Conservation (phyloP, 1,284 basidiomycete genomes). For the Papiliotrema nemorosa region DNA sequence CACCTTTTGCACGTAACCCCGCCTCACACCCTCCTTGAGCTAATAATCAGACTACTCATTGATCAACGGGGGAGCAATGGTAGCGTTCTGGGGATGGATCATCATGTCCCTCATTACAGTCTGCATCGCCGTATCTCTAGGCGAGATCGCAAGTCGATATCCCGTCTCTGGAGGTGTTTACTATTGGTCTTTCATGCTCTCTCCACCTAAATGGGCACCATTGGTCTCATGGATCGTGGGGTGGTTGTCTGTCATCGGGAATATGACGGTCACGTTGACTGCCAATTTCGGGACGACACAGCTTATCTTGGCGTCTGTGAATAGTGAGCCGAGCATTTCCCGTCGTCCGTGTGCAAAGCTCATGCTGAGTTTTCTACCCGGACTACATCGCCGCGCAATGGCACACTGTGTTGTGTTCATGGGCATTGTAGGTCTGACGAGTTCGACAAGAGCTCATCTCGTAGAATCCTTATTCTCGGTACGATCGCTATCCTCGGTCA, state of each 20-base stretch:
- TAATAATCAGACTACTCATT: conserved; percentile 27
- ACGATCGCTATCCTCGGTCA: conserved; percentile 40
- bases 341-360: background rate
- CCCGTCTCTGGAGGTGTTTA: conserved; percentile 51
- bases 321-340: conserved; percentile 9
- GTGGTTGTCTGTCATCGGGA: conserved; percentile 51
- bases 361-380: conserved; percentile 18
- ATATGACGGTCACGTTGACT: conserved; percentile 49
- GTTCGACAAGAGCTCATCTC: conserved; percentile 8
- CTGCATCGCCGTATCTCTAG: conserved; percentile 50
- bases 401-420: conserved; percentile 44
- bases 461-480: conserved; percentile 39
- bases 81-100: conserved; percentile 46
- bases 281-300: conserved; percentile 51
- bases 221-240: conserved; percentile 50
- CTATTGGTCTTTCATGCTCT: conserved; percentile 50
- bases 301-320: conserved; percentile 41
- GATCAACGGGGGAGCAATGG: conserved; percentile 33
- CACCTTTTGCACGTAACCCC: conserved; percentile 23
- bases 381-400: conserved; percentile 30
- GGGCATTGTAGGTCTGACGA: conserved; percentile 22
- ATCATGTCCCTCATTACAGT: conserved; percentile 49
- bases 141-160: conserved; percentile 50
- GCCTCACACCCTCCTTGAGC: background rate
- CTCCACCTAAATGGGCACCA: conserved; percentile 40